Evolutionary conservation across 441 rosid species (phyloP).

Genomic region (Aquilaria agallochum): DNA sequence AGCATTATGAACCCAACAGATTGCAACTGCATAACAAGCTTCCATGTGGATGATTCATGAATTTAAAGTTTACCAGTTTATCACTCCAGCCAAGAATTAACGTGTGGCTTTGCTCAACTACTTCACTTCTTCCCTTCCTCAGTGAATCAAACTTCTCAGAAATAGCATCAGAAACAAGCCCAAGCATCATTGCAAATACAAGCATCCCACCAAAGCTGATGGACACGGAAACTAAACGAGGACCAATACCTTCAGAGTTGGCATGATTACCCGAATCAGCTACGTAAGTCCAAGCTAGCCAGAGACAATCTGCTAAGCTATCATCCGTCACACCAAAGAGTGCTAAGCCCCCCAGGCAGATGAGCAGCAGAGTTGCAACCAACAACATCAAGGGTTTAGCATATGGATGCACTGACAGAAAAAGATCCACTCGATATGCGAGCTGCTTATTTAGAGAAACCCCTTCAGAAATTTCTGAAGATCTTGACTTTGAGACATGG

Average conservation of each 20-base stretch:
- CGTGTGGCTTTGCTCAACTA: constrained; percentile 68
- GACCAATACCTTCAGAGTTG: constrained; percentile 61
- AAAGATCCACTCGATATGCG: constrained; percentile 48
- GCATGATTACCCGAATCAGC: constrained; percentile 76
- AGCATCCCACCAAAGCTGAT: constrained; percentile 85
- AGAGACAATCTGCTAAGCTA: constrained; percentile 57
- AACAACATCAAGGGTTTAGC: constrained; percentile 60
- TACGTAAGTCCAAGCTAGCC: constrained; percentile 71
- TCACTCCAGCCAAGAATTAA: constrained; percentile 82
- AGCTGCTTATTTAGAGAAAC: constrained; percentile 53
- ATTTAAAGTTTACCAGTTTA: constrained; percentile 53
- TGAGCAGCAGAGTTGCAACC: constrained; percentile 59
- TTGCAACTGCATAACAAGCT: background rate
- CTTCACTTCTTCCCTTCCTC: constrained; percentile 72
- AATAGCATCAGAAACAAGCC: constrained; percentile 78
- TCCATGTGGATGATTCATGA: constrained; percentile 1
- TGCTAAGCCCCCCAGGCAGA: constrained; percentile 65
- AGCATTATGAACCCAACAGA: background rate
- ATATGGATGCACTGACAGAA: constrained; percentile 64
- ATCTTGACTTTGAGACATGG: constrained; percentile 41
- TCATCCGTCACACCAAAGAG: constrained; percentile 66
- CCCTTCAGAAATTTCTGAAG: constrained; percentile 40
- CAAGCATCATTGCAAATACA: constrained; percentile 81
- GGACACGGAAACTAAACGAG: constrained; percentile 60
- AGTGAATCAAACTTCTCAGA: constrained; percentile 74